These are phyloP conservation scores for Quercus phellos DNA, from an alignment of 331 rosid species.

Conservation along the genomic window DNA sequence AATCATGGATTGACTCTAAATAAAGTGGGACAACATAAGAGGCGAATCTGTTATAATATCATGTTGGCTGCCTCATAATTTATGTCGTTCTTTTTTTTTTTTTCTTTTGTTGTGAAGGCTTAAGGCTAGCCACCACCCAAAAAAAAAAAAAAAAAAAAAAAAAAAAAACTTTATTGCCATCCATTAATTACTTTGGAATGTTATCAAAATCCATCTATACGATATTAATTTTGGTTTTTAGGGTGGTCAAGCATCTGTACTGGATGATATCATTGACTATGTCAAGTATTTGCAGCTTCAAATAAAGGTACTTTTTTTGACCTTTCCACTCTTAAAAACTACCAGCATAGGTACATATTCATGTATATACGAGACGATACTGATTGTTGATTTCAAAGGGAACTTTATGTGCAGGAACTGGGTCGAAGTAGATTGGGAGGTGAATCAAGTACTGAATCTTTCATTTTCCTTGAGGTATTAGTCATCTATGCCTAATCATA, in stretches of 20 bases:
- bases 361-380: not conserved
- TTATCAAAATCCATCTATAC: not conserved
- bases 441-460: conserved; percentile 51
- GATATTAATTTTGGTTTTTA: conserved; percentile 23
- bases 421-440: conserved; percentile 58
- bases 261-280: conserved; percentile 79
- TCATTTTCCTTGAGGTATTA: conserved; percentile 71
- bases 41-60: not conserved
- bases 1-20: not conserved
- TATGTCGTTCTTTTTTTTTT: not conserved
- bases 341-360: not conserved
- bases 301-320: conserved; percentile 53
- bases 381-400: not conserved
- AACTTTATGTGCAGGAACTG: conserved; percentile 49
- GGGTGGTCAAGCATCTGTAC: conserved; percentile 59
- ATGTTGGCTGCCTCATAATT: not conserved
- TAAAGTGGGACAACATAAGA: not conserved
- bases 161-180: not conserved
- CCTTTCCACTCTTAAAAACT: not conserved
- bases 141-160: too few species aligned
- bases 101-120: not conserved
- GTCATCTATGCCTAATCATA: not conserved
- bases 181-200: not conserved
- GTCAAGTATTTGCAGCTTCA: conserved; percentile 74
- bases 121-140: not conserved